Conservation (phyloP, 352 stramenopile species). For the Plasmopara halstedii region DNA sequence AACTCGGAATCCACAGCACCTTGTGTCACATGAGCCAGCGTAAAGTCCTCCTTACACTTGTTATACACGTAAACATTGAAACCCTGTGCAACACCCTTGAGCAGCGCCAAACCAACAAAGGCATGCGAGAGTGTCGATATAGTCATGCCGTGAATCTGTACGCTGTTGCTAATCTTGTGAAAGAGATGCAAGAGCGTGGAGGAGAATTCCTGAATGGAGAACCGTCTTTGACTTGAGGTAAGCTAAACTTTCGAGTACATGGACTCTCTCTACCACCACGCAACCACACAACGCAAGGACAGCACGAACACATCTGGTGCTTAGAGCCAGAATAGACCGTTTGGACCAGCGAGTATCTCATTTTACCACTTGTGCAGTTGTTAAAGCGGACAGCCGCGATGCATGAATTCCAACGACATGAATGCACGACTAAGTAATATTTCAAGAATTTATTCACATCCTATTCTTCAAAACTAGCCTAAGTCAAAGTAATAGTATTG, state of each 20-base stretch:
- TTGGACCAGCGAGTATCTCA: not conserved
- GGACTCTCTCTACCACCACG: slow-evolving; percentile 19
- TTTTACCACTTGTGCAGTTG: too few species aligned
- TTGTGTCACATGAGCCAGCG: slow-evolving; percentile 31
- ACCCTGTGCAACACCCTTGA: slow-evolving; percentile 19
- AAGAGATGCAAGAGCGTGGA: slow-evolving; percentile 23
- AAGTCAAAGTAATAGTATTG: too few species aligned
- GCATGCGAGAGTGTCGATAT: slow-evolving; percentile 23
- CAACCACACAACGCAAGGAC: slow-evolving; percentile 12
- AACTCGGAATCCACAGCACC: slow-evolving; percentile 16
- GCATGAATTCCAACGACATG: too few species aligned
- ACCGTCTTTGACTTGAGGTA: not conserved
- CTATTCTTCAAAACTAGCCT: too few species aligned
- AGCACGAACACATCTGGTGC: slow-evolving; percentile 10
- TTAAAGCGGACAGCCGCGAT: too few species aligned
- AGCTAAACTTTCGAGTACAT: not conserved
- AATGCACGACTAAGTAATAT: too few species aligned
- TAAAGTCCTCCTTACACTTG: slow-evolving; percentile 38
- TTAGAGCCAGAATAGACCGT: slow-evolving; percentile 12
- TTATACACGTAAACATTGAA: slow-evolving; percentile 56
- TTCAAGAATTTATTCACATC: too few species aligned
- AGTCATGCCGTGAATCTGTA: slow-evolving; percentile 24
- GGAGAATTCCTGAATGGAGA: slow-evolving; percentile 30
- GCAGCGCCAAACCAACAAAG: slow-evolving; percentile 22
- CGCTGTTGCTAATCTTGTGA: slow-evolving; percentile 11